Evolutionary conservation across 169 alveolate species (phyloP), one percentile per base, ranked within the genome.

Genomic region (Besnoitia besnoiti): DNA sequence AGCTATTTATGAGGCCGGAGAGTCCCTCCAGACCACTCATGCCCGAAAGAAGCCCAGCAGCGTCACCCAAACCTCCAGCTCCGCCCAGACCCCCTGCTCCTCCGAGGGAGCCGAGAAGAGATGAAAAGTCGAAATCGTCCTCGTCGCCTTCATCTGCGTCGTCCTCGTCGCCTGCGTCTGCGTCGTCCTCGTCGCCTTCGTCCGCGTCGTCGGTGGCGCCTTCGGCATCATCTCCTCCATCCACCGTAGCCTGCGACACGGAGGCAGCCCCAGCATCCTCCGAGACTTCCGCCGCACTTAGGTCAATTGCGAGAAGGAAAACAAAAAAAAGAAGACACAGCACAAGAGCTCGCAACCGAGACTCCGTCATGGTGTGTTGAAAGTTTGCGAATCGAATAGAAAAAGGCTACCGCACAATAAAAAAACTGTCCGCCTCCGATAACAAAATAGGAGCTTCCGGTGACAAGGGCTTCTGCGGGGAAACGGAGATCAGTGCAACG

Each of bases 51-150:
- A 51, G 24, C 14, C 67, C 24, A 24, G n/a, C 67, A 51, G 24
- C 24, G n/a, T 42, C 46, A 42, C 82, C 82, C 14, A 73, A 35
- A 37, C 82, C 79, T 33, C 14, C 47, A 42, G 24, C 46, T 1
- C 82, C 82, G 82, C 82, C 67, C 67, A 51, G 67, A 24, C 67
- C 67, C 24, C 67, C 67, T 24, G 24, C n/a, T 51, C 67, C 67
- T 51, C 67, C 82, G 39, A 73, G 21, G 21, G 47, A n/a, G 19
- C 82, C 82, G n/a, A 73, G n/a, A 8, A 73, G 39, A 5, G 47
- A 35, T 16, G 82, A 37, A n/a, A 73, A 30, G 82, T 73, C 82
- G 46, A 8, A 39, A 30, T 73, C 27, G 44, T 73, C 82, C 16
- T 73, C n/a, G 39, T 37, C 82, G n/a, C n/a, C 82, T 4, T 7